Evolutionary conservation across 208 protist species (phyloP).

Genomic region (Tritrichomonas foetus): DNA sequence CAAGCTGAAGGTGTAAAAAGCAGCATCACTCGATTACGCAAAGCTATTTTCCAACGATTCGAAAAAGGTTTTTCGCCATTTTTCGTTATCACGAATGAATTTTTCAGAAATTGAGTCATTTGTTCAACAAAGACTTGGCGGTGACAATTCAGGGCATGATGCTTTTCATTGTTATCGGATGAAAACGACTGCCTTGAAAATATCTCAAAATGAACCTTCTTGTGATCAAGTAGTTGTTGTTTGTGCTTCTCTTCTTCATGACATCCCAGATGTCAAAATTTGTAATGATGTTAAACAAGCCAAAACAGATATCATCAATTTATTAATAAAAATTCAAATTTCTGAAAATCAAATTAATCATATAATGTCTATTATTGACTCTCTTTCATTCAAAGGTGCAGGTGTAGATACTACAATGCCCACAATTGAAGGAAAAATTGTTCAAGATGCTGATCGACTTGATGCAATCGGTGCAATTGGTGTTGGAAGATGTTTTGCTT

Average conservation of each 20-base stretch:
- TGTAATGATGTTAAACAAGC: neutral
- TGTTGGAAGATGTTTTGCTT: slow-evolving; percentile 50
- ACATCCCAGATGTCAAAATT: neutral
- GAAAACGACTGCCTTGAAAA: neutral
- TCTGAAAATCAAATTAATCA: neutral
- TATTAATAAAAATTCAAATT: neutral
- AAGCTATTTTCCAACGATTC: no score
- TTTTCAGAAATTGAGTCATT: neutral
- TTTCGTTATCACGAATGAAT: neutral
- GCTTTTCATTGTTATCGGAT: neutral
- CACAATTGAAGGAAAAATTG: slow-evolving; percentile 34
- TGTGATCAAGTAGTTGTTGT: neutral
- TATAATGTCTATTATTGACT: neutral
- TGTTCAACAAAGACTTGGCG: neutral
- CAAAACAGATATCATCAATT: neutral
- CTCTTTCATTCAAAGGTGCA: neutral
- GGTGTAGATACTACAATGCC: neutral
- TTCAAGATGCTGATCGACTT: slow-evolving; percentile 52
- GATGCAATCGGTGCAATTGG: slow-evolving; percentile 56
- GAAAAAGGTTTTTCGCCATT: no score
- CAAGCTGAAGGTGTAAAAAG: no score
- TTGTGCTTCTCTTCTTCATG: slow-evolving; percentile 7
- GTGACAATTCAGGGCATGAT: neutral
- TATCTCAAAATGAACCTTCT: neutral
- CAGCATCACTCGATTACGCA: no score